Conservation (phyloP, 352 stramenopile genomes). For the Phytopythium kandeliae region DNA sequence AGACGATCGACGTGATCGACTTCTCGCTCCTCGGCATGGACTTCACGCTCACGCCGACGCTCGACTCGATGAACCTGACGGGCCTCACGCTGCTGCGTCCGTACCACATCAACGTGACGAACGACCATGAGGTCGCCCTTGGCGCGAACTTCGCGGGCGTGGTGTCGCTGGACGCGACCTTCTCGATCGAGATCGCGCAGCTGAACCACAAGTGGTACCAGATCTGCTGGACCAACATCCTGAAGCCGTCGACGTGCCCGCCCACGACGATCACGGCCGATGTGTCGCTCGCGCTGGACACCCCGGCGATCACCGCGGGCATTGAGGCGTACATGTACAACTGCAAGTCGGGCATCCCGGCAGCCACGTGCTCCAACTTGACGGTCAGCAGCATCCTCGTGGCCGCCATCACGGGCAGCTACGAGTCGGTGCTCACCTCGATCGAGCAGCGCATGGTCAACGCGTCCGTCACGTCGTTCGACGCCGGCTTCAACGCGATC, state of each 20-base stretch:
- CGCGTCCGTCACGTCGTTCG: constrained; percentile 24
- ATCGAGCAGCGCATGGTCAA: constrained; percentile 23
- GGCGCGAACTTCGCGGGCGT: constrained; percentile 37
- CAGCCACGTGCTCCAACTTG: constrained; percentile 46
- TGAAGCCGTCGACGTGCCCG: constrained; percentile 39
- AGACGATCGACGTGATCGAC: constrained; percentile 34
- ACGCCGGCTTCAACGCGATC: constrained; percentile 40
- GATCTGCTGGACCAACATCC: constrained; percentile 49
- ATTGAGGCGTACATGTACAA: background rate
- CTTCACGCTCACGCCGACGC: constrained; percentile 43
- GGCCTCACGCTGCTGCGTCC: constrained; percentile 37
- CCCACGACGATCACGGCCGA: constrained; percentile 31
- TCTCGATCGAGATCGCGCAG: constrained; percentile 45
- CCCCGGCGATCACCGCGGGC: constrained; percentile 16
- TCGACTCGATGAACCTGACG: constrained; percentile 38
- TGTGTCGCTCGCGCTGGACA: constrained; percentile 26
- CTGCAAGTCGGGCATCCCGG: constrained; percentile 7
- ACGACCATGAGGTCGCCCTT: constrained; percentile 23
- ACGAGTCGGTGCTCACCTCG: constrained; percentile 28
- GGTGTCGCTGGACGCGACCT: constrained; percentile 10
- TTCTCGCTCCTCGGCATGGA: constrained; percentile 45
- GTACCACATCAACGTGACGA: constrained; percentile 48
- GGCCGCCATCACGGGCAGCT: constrained; percentile 23
- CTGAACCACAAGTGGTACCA: constrained; percentile 57
- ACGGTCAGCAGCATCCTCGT: constrained; percentile 37